Conservation (phyloP, 1,284 basidiomycete species). For the Mycena sp. region DNA sequence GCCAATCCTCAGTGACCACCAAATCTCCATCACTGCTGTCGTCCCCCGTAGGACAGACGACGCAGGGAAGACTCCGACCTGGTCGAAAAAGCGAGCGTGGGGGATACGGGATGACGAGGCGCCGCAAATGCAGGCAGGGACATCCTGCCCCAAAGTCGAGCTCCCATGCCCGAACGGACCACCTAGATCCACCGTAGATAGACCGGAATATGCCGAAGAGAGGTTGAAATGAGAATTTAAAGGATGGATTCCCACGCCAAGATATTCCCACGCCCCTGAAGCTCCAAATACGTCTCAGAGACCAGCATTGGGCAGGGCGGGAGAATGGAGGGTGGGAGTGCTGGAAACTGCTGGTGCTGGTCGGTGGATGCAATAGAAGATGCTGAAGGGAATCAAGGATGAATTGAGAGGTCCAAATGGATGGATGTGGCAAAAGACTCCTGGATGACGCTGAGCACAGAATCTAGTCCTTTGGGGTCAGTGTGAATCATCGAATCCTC, state of each 20-base stretch:
- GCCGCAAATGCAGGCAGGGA: neutral
- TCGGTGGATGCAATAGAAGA: neutral
- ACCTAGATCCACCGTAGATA: too few relatives aligned
- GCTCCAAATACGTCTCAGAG: neutral
- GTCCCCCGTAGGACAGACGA: neutral
- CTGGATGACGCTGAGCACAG: too few relatives aligned
- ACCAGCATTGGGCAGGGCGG: neutral
- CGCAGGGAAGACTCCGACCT: neutral
- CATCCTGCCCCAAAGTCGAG: too few relatives aligned
- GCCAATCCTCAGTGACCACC: neutral
- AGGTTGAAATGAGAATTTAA: too few relatives aligned
- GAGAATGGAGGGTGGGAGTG: neutral
- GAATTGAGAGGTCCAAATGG: neutral
- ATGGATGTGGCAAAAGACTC: too few relatives aligned
- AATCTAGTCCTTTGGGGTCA: too few relatives aligned
- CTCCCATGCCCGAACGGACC: too few relatives aligned
- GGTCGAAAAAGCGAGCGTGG: neutral
- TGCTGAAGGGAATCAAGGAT: neutral
- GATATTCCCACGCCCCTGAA: neutral
- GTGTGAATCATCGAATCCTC: too few relatives aligned
- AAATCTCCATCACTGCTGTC: neutral
- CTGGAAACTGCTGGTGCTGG: neutral
- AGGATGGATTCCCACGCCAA: too few relatives aligned
- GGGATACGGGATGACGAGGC: neutral
- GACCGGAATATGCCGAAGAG: too few relatives aligned